Conservation (phyloP, 352 stramenopile genomes). For the Pythium sukuiense region DNA sequence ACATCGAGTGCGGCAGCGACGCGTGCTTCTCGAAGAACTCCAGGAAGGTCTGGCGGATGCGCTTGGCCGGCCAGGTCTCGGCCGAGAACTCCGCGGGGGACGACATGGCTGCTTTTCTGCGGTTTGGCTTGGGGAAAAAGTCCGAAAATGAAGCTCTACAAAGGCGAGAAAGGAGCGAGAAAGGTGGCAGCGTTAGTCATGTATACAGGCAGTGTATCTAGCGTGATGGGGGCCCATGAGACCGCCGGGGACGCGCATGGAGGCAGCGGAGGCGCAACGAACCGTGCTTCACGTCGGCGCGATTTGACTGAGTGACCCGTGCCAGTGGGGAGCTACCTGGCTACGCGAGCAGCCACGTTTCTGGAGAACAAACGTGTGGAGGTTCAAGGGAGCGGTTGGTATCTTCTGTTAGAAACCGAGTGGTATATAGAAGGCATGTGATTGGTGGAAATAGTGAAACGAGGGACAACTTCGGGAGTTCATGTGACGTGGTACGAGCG, state of each 20-base stretch:
- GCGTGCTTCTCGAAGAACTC: constrained; percentile 95
- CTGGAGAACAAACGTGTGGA: constrained; percentile 31
- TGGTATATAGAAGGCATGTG: constrained; percentile 11
- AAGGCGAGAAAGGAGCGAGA: background rate
- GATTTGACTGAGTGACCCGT: background rate
- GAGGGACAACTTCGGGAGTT: constrained; percentile 15
- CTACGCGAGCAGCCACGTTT: background rate
- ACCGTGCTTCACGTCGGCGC: background rate
- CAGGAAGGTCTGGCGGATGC: constrained; percentile 97
- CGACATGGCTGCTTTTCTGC: constrained; percentile 10
- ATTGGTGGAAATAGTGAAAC: constrained; percentile 16
- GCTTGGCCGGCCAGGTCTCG: constrained; percentile 91
- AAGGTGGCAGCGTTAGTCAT: no score
- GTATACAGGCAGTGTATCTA: no score
- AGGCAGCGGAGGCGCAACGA: background rate
- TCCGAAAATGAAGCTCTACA: background rate
- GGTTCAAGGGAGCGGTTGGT: constrained; percentile 27
- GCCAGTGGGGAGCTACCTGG: background rate
- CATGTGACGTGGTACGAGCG: constrained; percentile 24
- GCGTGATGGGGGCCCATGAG: no score
- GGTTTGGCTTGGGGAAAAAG: background rate
- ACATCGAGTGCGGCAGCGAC: constrained; percentile 91
- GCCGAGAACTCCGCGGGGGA: constrained; percentile 25
- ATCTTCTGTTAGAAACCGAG: constrained; percentile 3
- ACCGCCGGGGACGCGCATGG: background rate